Base-by-base conservation (phyloP, 2,329 filamentous ascomycete genomes). In the Coniochaeta sp. region DNA sequence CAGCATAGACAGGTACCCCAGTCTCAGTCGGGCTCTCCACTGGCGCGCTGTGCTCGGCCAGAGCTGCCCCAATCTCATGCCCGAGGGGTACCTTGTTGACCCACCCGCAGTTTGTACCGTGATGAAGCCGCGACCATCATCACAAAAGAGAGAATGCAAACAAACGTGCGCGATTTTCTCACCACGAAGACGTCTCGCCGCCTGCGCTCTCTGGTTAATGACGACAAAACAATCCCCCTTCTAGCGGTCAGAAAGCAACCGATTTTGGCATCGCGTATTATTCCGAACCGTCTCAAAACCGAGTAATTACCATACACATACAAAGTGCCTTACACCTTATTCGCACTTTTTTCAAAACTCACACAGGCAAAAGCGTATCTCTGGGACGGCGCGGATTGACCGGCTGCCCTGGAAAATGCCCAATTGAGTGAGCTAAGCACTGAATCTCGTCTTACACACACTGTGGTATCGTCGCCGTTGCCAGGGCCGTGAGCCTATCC, bases 131-230 rank as follows among this genome's bases (percentile, higher is more conserved):
- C 54, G 54, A 56, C 54, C 54, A 52, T 52, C 47, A 52, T 52
- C 47, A 52, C 54, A 38, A 36, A 24, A 38, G 24, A 60, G 60
- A 62, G 32, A 34, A 19, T 36, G 54, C 30, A 34, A 56, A 14
- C n/a, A n/a, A 34, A 34, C 30, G 30, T 69, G 66, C 63, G 66
- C 64, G 66, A 69, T 69, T 68, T 68, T 68, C 64, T 62, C 60
- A 58, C 57, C 54, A 7, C 34, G 7, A 56, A 26, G 17, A 52
- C 47, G 22, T 8, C 12, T 52, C 47, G 24, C 26, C 47, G 47
- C 30, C n/a, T 56, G n/a, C 30, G n/a, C 54, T 56, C 19, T n/a
- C n/a, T 55, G 3, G 12, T 22, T 24, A 3, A 38, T 24, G 32
- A 36, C 30, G 54, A 38, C 17, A 38, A n/a, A 22, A 24, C 5